Evolutionary conservation across 176 grass and related monocot genomes (phyloP).

Genomic region (Carex cristatella): DNA sequence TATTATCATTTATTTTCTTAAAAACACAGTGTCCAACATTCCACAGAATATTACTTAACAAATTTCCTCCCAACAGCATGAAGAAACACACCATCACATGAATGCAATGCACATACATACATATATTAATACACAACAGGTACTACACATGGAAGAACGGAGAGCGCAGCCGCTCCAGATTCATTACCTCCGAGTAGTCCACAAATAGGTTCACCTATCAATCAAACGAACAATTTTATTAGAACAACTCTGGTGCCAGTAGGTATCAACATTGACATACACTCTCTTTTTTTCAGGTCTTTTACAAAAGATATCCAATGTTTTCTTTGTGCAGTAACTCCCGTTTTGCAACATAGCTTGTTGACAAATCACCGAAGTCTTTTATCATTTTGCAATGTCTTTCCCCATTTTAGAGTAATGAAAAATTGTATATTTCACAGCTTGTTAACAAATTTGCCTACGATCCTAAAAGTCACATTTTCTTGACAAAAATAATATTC

Average conservation of each 20-base stretch:
- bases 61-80: not conserved
- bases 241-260: not conserved
- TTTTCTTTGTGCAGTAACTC: not conserved
- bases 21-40: not conserved
- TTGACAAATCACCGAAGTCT: too few species aligned
- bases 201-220: slow-evolving; percentile 82
- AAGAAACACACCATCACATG: not conserved
- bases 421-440: not conserved
- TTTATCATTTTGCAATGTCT: too few species aligned
- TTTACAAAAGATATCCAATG: not conserved
- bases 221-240: not conserved
- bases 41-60: not conserved
- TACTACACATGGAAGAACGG: not conserved
- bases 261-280: not conserved
- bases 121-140: not conserved
- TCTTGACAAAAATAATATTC: not conserved
- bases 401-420: not conserved
- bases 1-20: not conserved
- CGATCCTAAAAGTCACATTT: not conserved
- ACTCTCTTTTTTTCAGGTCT: not conserved
- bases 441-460: not conserved
- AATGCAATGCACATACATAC: too few species aligned
- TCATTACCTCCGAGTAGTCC: slow-evolving; percentile 68
- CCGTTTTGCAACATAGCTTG: not conserved
- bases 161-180: slow-evolving; percentile 63